A percentile compares a stretch with the other conserved stretches of the same genome.
Conservation (phyloP, 192 early-diverging fungal genomes). For the Phycomyces blakesleeanus region DNA sequence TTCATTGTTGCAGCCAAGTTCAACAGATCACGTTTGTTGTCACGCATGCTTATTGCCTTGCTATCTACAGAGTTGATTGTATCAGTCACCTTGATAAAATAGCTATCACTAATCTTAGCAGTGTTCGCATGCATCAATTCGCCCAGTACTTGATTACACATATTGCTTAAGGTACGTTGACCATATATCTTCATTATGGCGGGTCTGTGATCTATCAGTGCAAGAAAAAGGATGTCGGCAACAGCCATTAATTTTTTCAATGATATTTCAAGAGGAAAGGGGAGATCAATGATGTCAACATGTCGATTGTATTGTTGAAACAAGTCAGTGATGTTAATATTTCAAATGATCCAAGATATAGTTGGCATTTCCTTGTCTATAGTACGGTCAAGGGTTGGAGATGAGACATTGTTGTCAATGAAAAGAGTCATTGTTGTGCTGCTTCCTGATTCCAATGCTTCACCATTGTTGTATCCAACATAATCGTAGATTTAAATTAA, state of each 20-base stretch:
- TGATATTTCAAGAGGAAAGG: slow-evolving; percentile 12
- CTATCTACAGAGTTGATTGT: slow-evolving; percentile 11
- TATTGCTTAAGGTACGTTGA: slow-evolving; percentile 9
- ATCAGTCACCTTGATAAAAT: slow-evolving; percentile 9
- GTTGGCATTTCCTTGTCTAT: slow-evolving; percentile 5
- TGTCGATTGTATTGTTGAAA: slow-evolving; percentile 10
- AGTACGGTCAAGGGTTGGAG: slow-evolving; percentile 10
- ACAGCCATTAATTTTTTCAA: slow-evolving; percentile 6
- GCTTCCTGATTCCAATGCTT: slow-evolving; percentile 11
- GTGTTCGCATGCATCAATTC: slow-evolving; percentile 7
- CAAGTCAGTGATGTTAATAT: slow-evolving; percentile 7
- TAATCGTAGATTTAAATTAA: no score
- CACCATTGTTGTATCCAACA: no score
- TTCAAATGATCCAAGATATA: slow-evolving; percentile 12
- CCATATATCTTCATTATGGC: slow-evolving; percentile 2
- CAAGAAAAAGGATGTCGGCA: slow-evolving; percentile 13
- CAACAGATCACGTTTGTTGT: slow-evolving; percentile 9
- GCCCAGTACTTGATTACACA: slow-evolving; percentile 11
- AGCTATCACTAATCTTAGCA: slow-evolving; percentile 7
- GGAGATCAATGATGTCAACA: neutral
- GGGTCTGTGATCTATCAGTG: slow-evolving; percentile 10
- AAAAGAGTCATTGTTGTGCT: slow-evolving; percentile 15
- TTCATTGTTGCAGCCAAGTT: slow-evolving; percentile 13
- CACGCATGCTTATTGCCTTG: neutral
- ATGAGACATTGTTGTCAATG: slow-evolving; percentile 6